phyloP scores from a whole-genome alignment of 441 rosid species.

The Euphorbia schlechtendalii region DNA sequence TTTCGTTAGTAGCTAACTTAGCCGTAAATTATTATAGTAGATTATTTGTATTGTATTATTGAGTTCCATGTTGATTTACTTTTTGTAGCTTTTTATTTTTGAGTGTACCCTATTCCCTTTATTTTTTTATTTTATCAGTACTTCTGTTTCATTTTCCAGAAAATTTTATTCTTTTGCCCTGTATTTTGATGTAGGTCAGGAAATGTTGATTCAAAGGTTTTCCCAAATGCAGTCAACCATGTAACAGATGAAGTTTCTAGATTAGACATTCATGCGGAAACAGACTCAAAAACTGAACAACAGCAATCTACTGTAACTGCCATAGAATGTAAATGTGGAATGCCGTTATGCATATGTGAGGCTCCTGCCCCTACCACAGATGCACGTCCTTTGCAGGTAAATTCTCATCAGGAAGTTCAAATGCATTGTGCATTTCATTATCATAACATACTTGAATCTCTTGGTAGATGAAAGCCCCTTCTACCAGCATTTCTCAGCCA shows the following conservation, averaged over 20 bases:
- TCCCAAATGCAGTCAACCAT: slow-evolving; percentile 33
- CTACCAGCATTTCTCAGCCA: slow-evolving; percentile 29
- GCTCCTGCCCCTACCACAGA: slow-evolving; percentile 44
- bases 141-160: slow-evolving; percentile 2
- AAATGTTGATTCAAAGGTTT: slow-evolving; percentile 27
- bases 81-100: neutral
- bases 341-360: slow-evolving; percentile 92
- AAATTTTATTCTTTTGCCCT: slow-evolving; percentile 9
- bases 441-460: slow-evolving; percentile 12
- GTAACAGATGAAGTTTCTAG: slow-evolving; percentile 43
- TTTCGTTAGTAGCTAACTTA: neutral
- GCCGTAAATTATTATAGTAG: neutral
- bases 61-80: neutral
- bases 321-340: slow-evolving; percentile 81
- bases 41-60: neutral
- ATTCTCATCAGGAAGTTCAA: slow-evolving; percentile 6
- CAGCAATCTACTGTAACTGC: slow-evolving; percentile 25
- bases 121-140: neutral
- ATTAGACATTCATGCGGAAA: slow-evolving; percentile 41
- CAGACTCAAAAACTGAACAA: slow-evolving; percentile 26
- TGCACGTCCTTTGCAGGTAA: slow-evolving; percentile 33
- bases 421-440: neutral
- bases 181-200: slow-evolving; percentile 36
- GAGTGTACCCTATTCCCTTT: neutral
- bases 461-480: slow-evolving; percentile 36